These are phyloP conservation scores for Pseudonectria buxi DNA, from an alignment of 2,329 filamentous ascomycete species.

Conservation along the genomic window DNA sequence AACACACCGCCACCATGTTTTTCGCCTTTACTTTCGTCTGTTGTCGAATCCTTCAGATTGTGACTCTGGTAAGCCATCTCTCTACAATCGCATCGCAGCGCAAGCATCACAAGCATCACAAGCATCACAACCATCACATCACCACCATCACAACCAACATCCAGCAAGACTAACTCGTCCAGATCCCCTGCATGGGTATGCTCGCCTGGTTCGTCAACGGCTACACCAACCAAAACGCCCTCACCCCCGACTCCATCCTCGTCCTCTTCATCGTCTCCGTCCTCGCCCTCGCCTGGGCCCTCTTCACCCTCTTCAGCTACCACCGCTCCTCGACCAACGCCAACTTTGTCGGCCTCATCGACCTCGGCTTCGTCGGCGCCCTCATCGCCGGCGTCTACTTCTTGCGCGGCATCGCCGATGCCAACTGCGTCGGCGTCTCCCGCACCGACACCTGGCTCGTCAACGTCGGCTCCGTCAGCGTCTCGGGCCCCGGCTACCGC, in stretches of 20 bases:
- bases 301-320: constrained; percentile 61
- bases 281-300: constrained; percentile 55
- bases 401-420: constrained; percentile 51
- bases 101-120: too few relatives aligned
- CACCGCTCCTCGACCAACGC: constrained; percentile 55
- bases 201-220: constrained; percentile 59
- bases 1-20: constrained; percentile 42
- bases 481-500: constrained; percentile 43
- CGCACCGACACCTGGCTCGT: constrained; percentile 44
- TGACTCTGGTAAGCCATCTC: constrained; percentile 49
- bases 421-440: constrained; percentile 60
- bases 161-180: too few relatives aligned
- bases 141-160: constrained; percentile 3
- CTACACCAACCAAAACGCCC: constrained; percentile 48
- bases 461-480: constrained; percentile 55
- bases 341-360: constrained; percentile 53
- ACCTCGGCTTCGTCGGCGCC: constrained; percentile 55
- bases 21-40: constrained; percentile 58
- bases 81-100: neutral
- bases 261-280: constrained; percentile 62
- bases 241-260: constrained; percentile 57
- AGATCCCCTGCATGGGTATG: constrained; percentile 63
- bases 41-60: constrained; percentile 55
- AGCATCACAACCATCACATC: too few relatives aligned
- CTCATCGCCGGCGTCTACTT: constrained; percentile 57